These are phyloP conservation scores for Boechera stricta DNA, from an alignment of 345 rosid genomes.

Conservation along the genomic window DNA sequence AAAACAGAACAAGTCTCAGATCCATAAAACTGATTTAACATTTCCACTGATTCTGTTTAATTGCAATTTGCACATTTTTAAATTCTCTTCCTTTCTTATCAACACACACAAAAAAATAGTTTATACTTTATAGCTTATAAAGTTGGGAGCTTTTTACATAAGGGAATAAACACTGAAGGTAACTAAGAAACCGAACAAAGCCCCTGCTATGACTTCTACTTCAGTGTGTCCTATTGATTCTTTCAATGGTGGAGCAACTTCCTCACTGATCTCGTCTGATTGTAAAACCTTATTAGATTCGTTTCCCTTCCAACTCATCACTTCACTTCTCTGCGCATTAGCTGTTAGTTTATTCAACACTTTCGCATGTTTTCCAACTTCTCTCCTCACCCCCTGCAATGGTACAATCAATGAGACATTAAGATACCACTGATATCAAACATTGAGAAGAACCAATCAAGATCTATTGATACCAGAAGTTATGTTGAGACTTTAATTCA, in stretches of 20 bases:
- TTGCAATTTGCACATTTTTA: slow-evolving; percentile 27
- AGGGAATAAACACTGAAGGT: slow-evolving; percentile 55
- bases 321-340: slow-evolving; percentile 37
- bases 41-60: slow-evolving; percentile 6
- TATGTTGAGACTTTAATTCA: slow-evolving; percentile 1
- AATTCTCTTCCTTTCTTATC: slow-evolving; percentile 16
- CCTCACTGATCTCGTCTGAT: slow-evolving; percentile 36
- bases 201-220: slow-evolving; percentile 86
- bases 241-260: slow-evolving; percentile 50
- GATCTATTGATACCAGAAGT: neutral
- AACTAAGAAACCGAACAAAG: slow-evolving; percentile 69
- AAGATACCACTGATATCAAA: neutral
- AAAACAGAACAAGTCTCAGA: slow-evolving; percentile 23
- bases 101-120: no score
- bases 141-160: slow-evolving; percentile 30
- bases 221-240: slow-evolving; percentile 88
- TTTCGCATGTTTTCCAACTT: slow-evolving; percentile 88
- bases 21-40: slow-evolving; percentile 30
- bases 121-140: neutral
- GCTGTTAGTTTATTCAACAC: slow-evolving; percentile 56
- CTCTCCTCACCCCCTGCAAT: slow-evolving; percentile 87
- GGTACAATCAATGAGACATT: neutral
- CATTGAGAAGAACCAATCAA: neutral
- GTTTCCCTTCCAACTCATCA: slow-evolving; percentile 33
- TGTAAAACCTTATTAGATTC: slow-evolving; percentile 17